phyloP scores from a whole-genome alignment of 352 stramenopile genomes.

The Pythium graminicola region DNA sequence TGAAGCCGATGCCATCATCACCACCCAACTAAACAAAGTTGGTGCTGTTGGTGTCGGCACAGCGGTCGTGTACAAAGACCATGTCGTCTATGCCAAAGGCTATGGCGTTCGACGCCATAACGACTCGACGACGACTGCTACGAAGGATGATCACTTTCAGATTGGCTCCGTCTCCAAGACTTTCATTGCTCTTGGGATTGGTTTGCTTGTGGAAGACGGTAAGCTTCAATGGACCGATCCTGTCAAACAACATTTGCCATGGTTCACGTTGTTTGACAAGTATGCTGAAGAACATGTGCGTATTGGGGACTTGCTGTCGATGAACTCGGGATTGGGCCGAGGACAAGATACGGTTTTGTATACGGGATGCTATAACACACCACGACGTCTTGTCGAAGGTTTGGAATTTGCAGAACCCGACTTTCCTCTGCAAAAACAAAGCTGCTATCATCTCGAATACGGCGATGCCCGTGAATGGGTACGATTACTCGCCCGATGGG shows the following conservation, averaged over 20 bases:
- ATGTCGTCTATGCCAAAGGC: conserved; percentile 17
- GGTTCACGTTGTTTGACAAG: conserved; percentile 48
- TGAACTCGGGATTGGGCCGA: conserved; percentile 50
- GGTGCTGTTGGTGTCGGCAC: conserved; percentile 33
- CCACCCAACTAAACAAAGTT: conserved; percentile 30
- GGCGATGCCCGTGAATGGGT: not conserved
- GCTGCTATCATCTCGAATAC: too few species aligned
- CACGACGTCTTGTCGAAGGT: conserved; percentile 27
- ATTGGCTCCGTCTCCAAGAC: conserved; percentile 68
- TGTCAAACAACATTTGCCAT: conserved; percentile 50
- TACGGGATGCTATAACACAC: conserved; percentile 33
- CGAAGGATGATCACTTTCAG: conserved; percentile 44
- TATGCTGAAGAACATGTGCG: conserved; percentile 45
- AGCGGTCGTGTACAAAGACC: conserved; percentile 45
- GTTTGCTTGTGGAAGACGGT: conserved; percentile 38
- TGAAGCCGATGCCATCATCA: conserved; percentile 36
- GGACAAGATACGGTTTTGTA: conserved; percentile 23
- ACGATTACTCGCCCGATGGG: conserved; percentile 26
- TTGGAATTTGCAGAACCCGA: conserved; percentile 30
- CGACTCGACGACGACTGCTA: conserved; percentile 28
- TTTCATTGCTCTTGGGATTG: conserved; percentile 36
- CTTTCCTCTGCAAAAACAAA: conserved; percentile 36
- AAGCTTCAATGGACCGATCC: conserved; percentile 44
- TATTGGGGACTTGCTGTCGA: conserved; percentile 45
- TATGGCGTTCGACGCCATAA: conserved; percentile 21